Base-by-base conservation (phyloP, 495 filamentous ascomycete species). In the Aspergillus egyptiacus region DNA sequence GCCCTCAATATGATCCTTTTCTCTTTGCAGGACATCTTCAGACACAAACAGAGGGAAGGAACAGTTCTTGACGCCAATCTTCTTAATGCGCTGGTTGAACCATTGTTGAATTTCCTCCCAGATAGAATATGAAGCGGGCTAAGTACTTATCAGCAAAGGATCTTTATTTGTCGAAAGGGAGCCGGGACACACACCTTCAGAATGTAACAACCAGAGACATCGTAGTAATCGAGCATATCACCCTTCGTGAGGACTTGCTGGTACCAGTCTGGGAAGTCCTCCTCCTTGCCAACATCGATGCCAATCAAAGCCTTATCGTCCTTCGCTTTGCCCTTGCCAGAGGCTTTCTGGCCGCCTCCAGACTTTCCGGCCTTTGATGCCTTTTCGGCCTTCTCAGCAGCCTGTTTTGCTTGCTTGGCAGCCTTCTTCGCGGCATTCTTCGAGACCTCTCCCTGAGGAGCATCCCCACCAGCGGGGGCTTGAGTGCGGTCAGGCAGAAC, bases 1-100 rank as follows among this genome's bases (percentile, higher is more conserved):
- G 20, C 94, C 94, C 68, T 98, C 91, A 47, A 98, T 84, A 62
- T 98, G 94, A 50, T 89, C 87, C 77, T 96, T 96, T 72, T 97
- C 94, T 56, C 85, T 81, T 72, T 96, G 81, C 56, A 99, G 71
- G 9, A 91, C 89, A 69, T 91, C 91, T 55, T 86, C 75, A 2
- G 87, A 91, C 48, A 97, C 81, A 66, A 98, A 97, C 68, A 96
- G 81, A 34, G 91, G 93, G 66, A 96, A 98, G 58, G 86, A 91
- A 66, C 88, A 89, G 73, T 98, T 93, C 69, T 89, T 84, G 36
- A 98, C 93, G 33, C 87, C 89, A 68, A 96, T 78, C 19, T 75
- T 81, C 74, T 95, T 89, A 64, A 96, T 97, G 45, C 79, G 73
- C 48, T 75, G 70, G 62, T 93, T 84, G 73, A 98, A 97, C 82